Evolutionary conservation across 768 basidiomycete species (phyloP), one percentile per base, ranked within the genome.

Genomic region (Tylopilus sp.): DNA sequence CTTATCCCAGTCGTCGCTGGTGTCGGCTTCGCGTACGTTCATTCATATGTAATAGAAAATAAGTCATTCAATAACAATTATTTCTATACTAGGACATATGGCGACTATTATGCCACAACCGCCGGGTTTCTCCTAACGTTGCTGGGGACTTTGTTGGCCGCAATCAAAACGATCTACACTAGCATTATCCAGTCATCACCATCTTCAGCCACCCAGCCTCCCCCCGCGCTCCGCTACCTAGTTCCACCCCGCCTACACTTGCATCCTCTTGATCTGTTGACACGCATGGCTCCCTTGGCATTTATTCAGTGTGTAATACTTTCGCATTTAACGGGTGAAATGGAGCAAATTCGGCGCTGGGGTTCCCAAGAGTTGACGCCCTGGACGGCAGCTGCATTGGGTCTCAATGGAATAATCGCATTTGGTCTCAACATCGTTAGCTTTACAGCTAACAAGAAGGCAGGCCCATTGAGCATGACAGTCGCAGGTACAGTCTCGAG

Each of bases 361-460:
- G 74, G 74, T 40, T 67, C 68, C 20, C 72, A 65, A 28, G 75
- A 78, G 31, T 55, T 73, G 67, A 67, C 64, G 10, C 55, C 56
- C 23, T 58, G 63, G 46, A 79, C 77, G 52, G 71, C 79, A 2
- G 52, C 77, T 2, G 80, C 84, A 6, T 69, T 98, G 40, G 56
- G 82, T 5, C 61, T 87, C 31, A 99, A 98, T 59, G 95, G 94
- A 0, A 65, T 75, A 13, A 83, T 98, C 61, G 97, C 97, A 4
- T 98, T 97, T 63, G 87, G 83, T 13, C 74, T 99, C 46, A 99
- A 98, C 60, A 83, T 98, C 3, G 90, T 97, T 50, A 91, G 88
- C 66, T 97, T 99, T 64, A 90, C 89, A 36, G 91, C 97, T n/a
- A 99, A 98, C 72, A 86, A 86, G 69, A 85, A 88, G 64, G 85